phyloP scores from a whole-genome alignment of 208 protist species.

The Phytomonas sp. region DNA sequence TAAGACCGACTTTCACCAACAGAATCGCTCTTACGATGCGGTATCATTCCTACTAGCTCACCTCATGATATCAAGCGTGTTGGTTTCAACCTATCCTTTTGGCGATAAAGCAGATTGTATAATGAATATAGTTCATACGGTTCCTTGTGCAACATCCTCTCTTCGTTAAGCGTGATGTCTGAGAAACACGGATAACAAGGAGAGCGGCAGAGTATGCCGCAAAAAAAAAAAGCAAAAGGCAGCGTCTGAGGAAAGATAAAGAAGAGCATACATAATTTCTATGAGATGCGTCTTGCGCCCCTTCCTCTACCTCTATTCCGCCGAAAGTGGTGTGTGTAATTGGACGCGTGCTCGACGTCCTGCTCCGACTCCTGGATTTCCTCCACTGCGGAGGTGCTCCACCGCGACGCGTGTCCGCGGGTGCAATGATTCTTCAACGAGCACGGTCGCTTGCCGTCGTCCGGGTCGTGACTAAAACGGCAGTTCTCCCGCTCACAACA shows the following conservation, averaged over 20 bases:
- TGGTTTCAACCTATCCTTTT: neutral
- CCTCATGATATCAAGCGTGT: neutral
- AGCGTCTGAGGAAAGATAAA: neutral
- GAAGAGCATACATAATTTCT: neutral
- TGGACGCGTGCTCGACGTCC: neutral
- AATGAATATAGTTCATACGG: neutral
- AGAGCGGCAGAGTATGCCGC: neutral
- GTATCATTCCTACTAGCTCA: neutral
- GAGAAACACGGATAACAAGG: neutral
- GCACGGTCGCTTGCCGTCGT: slow-evolving; percentile 57
- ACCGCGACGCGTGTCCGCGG: slow-evolving; percentile 48
- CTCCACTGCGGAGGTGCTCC: slow-evolving; percentile 32
- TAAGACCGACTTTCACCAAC: neutral
- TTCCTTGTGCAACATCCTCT: neutral
- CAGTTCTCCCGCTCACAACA: slow-evolving; percentile 35
- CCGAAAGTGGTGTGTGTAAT: neutral
- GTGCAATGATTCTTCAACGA: slow-evolving; percentile 52
- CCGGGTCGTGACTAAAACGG: slow-evolving; percentile 57
- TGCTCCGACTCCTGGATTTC: slow-evolving; percentile 11
- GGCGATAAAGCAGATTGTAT: neutral
- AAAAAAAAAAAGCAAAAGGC: neutral
- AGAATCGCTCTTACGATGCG: neutral
- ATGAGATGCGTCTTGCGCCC: neutral
- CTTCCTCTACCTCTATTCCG: neutral
- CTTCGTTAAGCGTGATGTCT: neutral